Base-by-base conservation (phyloP, 805 yeast genomes). In the Priceomyces castillae region DNA sequence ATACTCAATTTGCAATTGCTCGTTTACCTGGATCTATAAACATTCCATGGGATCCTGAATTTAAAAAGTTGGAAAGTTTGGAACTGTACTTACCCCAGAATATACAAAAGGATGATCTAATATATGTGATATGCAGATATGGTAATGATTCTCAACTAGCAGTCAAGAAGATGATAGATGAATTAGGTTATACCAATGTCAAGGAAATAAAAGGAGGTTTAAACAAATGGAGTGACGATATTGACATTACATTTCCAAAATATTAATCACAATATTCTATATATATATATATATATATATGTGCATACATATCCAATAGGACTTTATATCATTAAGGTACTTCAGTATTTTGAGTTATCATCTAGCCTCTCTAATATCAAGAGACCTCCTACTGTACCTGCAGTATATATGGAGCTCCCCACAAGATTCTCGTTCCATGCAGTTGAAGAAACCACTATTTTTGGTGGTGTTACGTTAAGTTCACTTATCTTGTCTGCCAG, bases 81-180 rank as follows among this genome's bases (percentile, higher is more conserved):
- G 57, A 56, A 28, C 44, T 47, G 3, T 44, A 45, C 20, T 44
- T 67, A 1, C 65, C 60, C 1, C 39, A 54, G 1, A 46, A 18
- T 6, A 55, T 60, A 37, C 47, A 53, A 39, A 56, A 54, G 23
- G 53, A 51, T 15, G 62, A 55, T 44, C 52, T 49, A 3, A 59
- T 86, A 0, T 76, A 73, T 43, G 85, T 89, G 0, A 70, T 92
- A 15, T 94, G 99, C 62, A 73, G 97, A 25, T 82, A 74, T 57
- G 99, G 99, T 7, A 90, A 88, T 60, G 98, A 94, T 59, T 90
- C 98, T 0, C 90, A 86, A 54, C 61, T 80, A 14, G 95, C 96
- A 0, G 82, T 86, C 1, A 62, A 72, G 43, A 64, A 71, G 35
- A 61, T 90, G 37, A 69, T 74, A 39, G 78, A 77, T 18, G 69